A percentile compares a stretch with the other conserved stretches of the same genome.
These are phyloP conservation scores for Plasmodium berghei DNA, from an alignment of 169 alveolate genomes.

Conservation along the genomic window DNA sequence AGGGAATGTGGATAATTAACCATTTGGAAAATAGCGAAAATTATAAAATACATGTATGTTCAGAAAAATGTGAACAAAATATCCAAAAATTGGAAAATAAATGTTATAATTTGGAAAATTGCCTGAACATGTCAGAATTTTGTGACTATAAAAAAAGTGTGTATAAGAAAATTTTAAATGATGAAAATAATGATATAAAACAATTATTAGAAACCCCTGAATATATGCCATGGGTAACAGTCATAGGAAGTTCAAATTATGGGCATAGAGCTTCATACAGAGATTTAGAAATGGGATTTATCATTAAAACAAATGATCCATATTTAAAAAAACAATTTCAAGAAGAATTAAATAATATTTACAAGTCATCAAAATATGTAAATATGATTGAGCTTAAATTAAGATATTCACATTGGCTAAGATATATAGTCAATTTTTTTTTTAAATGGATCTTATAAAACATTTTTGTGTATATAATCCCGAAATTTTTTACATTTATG, in stretches of 20 bases:
- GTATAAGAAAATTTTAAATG: constrained; percentile 55
- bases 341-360: constrained; percentile 78
- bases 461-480: background rate
- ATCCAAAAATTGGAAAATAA: constrained; percentile 15
- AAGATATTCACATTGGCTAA: constrained; percentile 53
- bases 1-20: constrained; percentile 71
- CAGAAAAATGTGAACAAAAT: background rate
- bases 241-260: constrained; percentile 86
- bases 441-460: constrained; percentile 63
- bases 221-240: constrained; percentile 81
- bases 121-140: constrained; percentile 83
- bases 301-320: constrained; percentile 83
- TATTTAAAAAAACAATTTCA: constrained; percentile 76
- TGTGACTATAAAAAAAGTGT: constrained; percentile 77
- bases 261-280: constrained; percentile 81
- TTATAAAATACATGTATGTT: background rate
- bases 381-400: constrained; percentile 53
- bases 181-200: constrained; percentile 57
- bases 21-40: background rate
- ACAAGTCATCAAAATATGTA: constrained; percentile 79
- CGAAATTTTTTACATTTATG: background rate
- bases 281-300: constrained; percentile 83
- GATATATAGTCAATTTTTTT: constrained; percentile 24
- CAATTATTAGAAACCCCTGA: background rate
- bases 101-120: constrained; percentile 76